phyloP scores from a whole-genome alignment of 2,329 filamentous ascomycete species.

The Ciborinia camelliae region DNA sequence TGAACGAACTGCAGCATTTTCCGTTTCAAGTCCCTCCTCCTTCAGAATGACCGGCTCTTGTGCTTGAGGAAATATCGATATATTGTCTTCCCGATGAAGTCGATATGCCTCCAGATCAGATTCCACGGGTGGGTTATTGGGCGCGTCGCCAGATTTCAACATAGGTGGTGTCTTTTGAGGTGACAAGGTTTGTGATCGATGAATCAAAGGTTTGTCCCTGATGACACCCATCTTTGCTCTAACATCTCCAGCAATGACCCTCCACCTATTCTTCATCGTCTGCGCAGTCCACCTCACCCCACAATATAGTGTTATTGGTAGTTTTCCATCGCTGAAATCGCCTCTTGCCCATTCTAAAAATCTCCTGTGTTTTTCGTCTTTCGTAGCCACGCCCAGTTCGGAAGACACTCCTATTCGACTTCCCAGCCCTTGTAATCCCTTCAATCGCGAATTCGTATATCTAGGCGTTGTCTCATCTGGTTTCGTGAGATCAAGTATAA shows the following conservation, averaged over 20 bases:
- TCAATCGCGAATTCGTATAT: constrained; percentile 26
- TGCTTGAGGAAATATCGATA: constrained; percentile 7
- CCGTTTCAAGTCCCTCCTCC: neutral
- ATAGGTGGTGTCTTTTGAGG: constrained; percentile 9
- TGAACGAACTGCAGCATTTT: constrained; percentile 15
- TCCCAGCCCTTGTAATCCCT: constrained; percentile 6
- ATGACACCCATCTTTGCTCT: neutral
- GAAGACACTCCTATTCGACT: neutral
- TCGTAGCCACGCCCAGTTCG: neutral
- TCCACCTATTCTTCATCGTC: constrained; percentile 28
- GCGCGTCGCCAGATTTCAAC: neutral
- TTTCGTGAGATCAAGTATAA: constrained; percentile 28
- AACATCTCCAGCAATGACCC: constrained; percentile 26
- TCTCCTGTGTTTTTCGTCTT: neutral
- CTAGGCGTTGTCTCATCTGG: constrained; percentile 19
- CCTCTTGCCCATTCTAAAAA: constrained; percentile 11
- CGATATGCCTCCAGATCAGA: constrained; percentile 11
- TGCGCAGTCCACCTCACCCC: constrained; percentile 28
- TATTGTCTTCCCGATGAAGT: constrained; percentile 12
- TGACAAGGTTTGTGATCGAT: constrained; percentile 20
- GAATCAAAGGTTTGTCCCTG: neutral
- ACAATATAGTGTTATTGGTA: constrained; percentile 16
- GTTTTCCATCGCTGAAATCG: neutral
- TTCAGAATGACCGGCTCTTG: constrained; percentile 4
- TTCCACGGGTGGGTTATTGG: neutral